These are phyloP conservation scores for Pseudisothecium myosuroides DNA, from an alignment of 225 moss, liverwort and hornwort genomes.

Conservation along the genomic window DNA sequence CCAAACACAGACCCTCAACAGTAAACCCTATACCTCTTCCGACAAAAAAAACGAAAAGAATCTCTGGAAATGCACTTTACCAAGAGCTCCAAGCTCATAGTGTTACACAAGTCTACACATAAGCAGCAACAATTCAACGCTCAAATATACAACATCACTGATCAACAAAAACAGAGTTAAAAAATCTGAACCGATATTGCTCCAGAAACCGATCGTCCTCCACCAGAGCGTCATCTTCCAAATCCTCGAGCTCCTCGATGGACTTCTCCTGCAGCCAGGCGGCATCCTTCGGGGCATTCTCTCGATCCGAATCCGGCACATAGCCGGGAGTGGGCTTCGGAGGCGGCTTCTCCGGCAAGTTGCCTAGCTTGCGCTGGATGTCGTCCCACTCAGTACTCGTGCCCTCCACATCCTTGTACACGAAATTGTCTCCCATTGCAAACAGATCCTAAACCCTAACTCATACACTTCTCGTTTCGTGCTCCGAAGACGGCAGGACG, in stretches of 20 bases:
- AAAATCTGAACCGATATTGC: conserved; percentile 59
- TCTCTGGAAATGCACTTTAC: not conserved
- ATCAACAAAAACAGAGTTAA: not conserved
- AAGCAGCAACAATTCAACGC: not conserved
- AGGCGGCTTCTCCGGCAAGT: conserved; percentile 61
- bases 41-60: not conserved
- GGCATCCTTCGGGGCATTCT: conserved; percentile 34
- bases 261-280: conserved; percentile 67
- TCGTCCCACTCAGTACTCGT: conserved; percentile 97
- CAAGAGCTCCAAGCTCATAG: not conserved
- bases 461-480: not conserved
- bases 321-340: conserved; percentile 54
- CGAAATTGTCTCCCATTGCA: conserved; percentile 78
- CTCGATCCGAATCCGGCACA: conserved; percentile 52
- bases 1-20: not conserved
- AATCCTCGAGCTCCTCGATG: conserved; percentile 74
- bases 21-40: not conserved
- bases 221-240: conserved; percentile 70
- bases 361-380: conserved; percentile 86
- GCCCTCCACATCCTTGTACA: conserved; percentile 95
- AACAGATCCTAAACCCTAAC: not conserved
- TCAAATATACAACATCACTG: not conserved
- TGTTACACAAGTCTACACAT: not conserved
- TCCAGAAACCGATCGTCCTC: conserved; percentile 97
- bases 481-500: not conserved